Evolutionary conservation across 768 basidiomycete species (phyloP).

Genomic region (Rhodotorula babjevae): DNA sequence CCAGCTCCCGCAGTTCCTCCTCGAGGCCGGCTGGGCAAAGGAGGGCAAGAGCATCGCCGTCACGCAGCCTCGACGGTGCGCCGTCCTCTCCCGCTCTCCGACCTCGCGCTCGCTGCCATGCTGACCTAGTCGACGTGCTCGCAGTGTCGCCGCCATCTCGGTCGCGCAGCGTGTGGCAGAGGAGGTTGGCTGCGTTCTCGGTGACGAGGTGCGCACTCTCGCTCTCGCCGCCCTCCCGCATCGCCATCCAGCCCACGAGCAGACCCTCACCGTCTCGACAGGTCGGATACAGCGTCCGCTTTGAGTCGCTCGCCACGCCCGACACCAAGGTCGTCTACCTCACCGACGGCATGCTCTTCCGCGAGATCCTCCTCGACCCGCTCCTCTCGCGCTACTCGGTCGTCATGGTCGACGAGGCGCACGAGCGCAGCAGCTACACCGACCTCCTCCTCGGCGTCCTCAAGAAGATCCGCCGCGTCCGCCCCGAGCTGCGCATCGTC

Average conservation of each 20-base stretch:
- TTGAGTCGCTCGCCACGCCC: conserved; percentile 85
- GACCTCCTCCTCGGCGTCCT: conserved; percentile 85
- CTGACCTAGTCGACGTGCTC: too few relatives aligned
- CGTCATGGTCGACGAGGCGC: conserved; percentile 98
- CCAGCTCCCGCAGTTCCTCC: conserved; percentile 90
- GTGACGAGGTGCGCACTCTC: conserved; percentile 65
- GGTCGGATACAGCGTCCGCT: conserved; percentile 97
- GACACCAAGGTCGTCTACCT: conserved; percentile 88
- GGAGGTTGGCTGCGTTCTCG: conserved; percentile 83
- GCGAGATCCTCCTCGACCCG: conserved; percentile 73
- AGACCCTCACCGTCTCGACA: conserved; percentile 43
- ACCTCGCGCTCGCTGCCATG: too few relatives aligned
- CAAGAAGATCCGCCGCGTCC: conserved; percentile 89
- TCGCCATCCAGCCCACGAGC: neutral
- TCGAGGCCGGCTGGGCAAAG: conserved; percentile 85
- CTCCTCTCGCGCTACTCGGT: conserved; percentile 86
- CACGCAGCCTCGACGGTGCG: conserved; percentile 75
- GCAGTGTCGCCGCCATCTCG: conserved; percentile 85
- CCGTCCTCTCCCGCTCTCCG: neutral
- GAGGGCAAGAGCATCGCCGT: conserved; percentile 82
- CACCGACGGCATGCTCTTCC: conserved; percentile 96
- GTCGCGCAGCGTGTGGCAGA: conserved; percentile 84
- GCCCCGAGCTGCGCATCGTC: conserved; percentile 81
- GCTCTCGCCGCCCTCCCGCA: neutral
- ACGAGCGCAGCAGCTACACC: conserved; percentile 92